Conservation (phyloP, 2,329 filamentous ascomycete genomes). For the Alternaria incomplexa region DNA sequence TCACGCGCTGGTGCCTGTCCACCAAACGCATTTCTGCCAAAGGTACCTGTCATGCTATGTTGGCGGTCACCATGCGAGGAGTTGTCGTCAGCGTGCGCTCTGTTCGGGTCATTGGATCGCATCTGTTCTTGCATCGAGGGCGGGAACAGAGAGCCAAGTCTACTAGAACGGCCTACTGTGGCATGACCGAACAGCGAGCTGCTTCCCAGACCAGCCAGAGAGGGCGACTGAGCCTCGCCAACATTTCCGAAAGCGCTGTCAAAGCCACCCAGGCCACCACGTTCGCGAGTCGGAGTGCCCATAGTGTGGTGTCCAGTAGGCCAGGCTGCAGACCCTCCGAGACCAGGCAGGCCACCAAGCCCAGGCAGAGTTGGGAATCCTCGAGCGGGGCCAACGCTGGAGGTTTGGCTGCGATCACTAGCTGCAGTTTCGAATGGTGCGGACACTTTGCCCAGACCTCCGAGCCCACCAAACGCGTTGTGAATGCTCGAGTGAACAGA, state of each 20-base stretch:
- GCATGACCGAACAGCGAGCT: conserved; percentile 69
- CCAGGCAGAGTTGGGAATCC: conserved; percentile 70
- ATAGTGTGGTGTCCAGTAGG: conserved; percentile 73
- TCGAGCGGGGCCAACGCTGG: conserved; percentile 78
- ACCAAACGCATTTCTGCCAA: conserved; percentile 67
- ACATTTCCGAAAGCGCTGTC: conserved; percentile 72
- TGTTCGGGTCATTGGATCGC: conserved; percentile 61
- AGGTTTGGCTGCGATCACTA: conserved; percentile 91
- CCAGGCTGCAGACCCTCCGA: conserved; percentile 67
- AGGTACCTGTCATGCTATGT: conserved; percentile 65
- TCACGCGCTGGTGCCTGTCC: conserved; percentile 45
- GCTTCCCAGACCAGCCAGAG: conserved; percentile 69
- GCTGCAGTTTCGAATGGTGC: conserved; percentile 63
- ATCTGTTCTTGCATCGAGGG: conserved; percentile 89
- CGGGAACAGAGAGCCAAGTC: conserved; percentile 86
- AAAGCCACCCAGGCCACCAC: conserved; percentile 60
- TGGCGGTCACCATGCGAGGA: conserved; percentile 47
- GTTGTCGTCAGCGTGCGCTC: conserved; percentile 64
- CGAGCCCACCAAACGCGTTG: conserved; percentile 62
- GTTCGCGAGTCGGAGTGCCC: conserved; percentile 72
- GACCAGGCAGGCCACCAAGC: conserved; percentile 61
- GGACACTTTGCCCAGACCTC: conserved; percentile 56
- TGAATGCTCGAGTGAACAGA: conserved; percentile 50
- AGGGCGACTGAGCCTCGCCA: conserved; percentile 78
- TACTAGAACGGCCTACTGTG: conserved; percentile 77